Percentiles rank a stretch among this genome's conserved stretches.
Evolutionary conservation across 2,329 filamentous ascomycete species (phyloP).

Genomic region (Alternaria triticina): DNA sequence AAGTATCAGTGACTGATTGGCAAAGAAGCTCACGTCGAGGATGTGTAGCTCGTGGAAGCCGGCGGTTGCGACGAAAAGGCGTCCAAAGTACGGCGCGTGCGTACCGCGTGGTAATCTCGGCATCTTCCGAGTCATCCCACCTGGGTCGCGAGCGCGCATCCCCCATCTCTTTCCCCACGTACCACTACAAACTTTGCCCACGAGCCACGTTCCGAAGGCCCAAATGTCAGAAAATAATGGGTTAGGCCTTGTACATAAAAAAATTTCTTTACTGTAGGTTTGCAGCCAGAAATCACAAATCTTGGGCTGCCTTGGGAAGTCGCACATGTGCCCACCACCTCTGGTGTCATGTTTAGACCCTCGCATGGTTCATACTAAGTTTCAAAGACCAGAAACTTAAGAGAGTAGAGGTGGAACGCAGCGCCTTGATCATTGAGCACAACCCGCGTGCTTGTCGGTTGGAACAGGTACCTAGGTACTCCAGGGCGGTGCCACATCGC

Average conservation of each 20-base stretch:
- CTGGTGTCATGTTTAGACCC: background rate
- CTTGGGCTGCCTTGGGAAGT: background rate
- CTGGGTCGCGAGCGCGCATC: background rate
- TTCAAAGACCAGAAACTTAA: background rate
- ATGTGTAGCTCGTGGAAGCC: background rate
- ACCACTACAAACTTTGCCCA: background rate
- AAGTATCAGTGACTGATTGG: background rate
- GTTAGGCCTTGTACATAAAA: background rate
- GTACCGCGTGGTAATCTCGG: background rate
- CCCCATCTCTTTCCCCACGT: background rate
- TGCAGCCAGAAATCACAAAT: background rate
- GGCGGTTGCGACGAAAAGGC: background rate
- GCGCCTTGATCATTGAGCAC: background rate
- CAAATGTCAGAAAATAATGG: background rate
- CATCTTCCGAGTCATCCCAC: background rate
- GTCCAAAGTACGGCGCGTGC: background rate
- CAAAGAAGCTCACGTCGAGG: background rate
- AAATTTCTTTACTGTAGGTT: background rate
- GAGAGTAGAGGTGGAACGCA: background rate
- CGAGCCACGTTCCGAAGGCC: background rate
- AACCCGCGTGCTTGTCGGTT: background rate
- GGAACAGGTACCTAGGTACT: background rate
- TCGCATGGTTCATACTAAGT: background rate
- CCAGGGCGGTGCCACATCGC: background rate
- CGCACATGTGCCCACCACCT: background rate